These are phyloP conservation scores for Nitzschia sp. DNA, from an alignment of 108 stramenopile genomes.

Conservation along the genomic window DNA sequence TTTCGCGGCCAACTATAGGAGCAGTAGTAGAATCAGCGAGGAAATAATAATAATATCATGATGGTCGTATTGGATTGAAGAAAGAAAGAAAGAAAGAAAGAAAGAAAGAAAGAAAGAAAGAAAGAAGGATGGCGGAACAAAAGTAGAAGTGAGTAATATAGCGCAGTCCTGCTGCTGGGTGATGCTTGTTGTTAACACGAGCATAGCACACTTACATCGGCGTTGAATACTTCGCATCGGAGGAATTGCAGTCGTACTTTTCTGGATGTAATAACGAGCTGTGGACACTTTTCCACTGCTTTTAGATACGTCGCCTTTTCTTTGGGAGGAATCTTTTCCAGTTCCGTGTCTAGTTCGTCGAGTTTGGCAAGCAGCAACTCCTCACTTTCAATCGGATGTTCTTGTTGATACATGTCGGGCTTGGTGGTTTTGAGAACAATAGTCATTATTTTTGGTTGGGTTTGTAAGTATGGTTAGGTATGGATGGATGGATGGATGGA, in stretches of 20 bases:
- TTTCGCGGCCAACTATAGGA: slow-evolving; percentile 35
- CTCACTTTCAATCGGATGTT: slow-evolving; percentile 49
- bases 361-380: slow-evolving; percentile 38
- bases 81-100: too few relatives aligned
- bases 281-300: slow-evolving; percentile 46
- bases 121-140: too few relatives aligned
- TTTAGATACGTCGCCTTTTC: slow-evolving; percentile 22
- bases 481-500: too few relatives aligned
- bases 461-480: too few relatives aligned
- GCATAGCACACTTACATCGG: slow-evolving; percentile 34
- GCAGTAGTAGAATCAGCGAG: too few relatives aligned
- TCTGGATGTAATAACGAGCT: slow-evolving; percentile 29
- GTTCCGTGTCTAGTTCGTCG: slow-evolving; percentile 30
- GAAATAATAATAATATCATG: too few relatives aligned
- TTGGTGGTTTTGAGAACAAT: neutral
- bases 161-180: too few relatives aligned
- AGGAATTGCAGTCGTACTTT: slow-evolving; percentile 54
- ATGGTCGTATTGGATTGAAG: too few relatives aligned
- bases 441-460: neutral
- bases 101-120: too few relatives aligned
- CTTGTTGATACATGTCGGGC: slow-evolving; percentile 43
- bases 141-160: too few relatives aligned
- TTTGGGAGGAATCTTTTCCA: slow-evolving; percentile 20
- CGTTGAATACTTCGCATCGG: slow-evolving; percentile 62
- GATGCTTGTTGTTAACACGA: too few relatives aligned